A percentile compares a stretch with the other conserved stretches of the same genome.
Evolutionary conservation across 495 filamentous ascomycete species (phyloP).

Genomic region (Penicillium arizonense): DNA sequence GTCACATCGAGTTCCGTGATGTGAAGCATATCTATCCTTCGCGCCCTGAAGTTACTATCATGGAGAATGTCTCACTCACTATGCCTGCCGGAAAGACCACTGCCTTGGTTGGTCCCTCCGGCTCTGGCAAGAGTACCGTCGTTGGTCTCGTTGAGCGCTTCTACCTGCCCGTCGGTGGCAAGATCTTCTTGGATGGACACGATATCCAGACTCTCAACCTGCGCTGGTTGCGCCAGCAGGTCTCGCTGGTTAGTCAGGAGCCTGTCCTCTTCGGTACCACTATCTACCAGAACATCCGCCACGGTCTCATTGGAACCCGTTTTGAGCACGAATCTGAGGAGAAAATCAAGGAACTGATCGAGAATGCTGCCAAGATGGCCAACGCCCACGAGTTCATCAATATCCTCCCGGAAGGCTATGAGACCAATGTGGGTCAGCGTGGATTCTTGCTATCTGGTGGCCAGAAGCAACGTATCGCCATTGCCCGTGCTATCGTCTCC

Average conservation of each 20-base stretch:
- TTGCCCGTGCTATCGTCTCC: constrained; percentile 85
- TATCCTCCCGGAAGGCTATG: constrained; percentile 81
- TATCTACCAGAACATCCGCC: constrained; percentile 81
- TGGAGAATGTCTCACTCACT: constrained; percentile 73
- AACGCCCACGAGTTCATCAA: constrained; percentile 92
- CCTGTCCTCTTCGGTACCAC: constrained; percentile 70
- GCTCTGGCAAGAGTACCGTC: constrained; percentile 89
- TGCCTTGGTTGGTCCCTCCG: constrained; percentile 83
- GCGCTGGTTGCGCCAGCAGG: constrained; percentile 86
- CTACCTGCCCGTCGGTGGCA: constrained; percentile 81
- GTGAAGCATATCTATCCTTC: constrained; percentile 95
- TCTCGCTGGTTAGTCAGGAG: constrained; percentile 87
- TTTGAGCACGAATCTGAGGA: constrained; percentile 66
- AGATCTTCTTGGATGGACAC: constrained; percentile 78
- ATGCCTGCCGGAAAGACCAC: constrained; percentile 86
- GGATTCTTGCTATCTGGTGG: constrained; percentile 91
- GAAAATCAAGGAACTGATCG: constrained; percentile 64
- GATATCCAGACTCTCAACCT: constrained; percentile 81
- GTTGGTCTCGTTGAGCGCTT: constrained; percentile 91
- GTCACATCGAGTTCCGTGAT: constrained; percentile 76
- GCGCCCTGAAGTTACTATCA: constrained; percentile 81
- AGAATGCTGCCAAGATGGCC: constrained; percentile 81
- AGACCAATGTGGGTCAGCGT: constrained; percentile 93
- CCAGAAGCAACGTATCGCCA: constrained; percentile 92
- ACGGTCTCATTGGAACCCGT: constrained; percentile 84